These are phyloP conservation scores for Strigomonas galati DNA, from an alignment of 208 protist species.

Conservation along the genomic window DNA sequence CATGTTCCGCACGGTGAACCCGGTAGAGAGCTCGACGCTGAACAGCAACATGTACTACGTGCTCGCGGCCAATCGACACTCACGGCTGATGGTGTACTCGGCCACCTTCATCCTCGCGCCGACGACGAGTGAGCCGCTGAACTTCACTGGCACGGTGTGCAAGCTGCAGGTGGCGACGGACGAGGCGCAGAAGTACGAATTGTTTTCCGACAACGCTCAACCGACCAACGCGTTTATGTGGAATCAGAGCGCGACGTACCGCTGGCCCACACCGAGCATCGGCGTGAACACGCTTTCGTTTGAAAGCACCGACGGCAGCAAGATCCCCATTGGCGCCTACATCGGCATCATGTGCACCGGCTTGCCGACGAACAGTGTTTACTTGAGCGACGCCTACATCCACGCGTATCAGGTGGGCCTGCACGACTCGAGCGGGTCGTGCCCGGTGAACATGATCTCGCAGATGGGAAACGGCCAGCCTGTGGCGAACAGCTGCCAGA, in stretches of 20 bases:
- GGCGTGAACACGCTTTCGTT: constrained; percentile 38
- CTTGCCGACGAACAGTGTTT: constrained; percentile 14
- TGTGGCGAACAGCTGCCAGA: constrained; percentile 28
- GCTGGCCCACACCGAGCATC: constrained; percentile 28
- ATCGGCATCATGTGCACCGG: constrained; percentile 26
- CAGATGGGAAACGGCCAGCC: constrained; percentile 16
- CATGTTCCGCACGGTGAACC: constrained; percentile 10
- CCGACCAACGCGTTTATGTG: constrained; percentile 25
- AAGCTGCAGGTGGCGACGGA: constrained; percentile 21
- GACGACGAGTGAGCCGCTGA: constrained; percentile 13
- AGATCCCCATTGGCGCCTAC: constrained; percentile 24
- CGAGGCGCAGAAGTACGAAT: constrained; percentile 17
- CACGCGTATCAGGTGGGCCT: constrained; percentile 46
- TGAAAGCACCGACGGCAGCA: constrained; percentile 8
- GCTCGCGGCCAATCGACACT: constrained; percentile 29
- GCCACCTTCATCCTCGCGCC: constrained; percentile 23
- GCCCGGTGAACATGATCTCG: constrained; percentile 35
- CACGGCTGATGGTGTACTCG: constrained; percentile 28
- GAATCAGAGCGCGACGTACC: constrained; percentile 13
- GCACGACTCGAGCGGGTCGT: constrained; percentile 23
- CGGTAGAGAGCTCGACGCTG: constrained; percentile 1
- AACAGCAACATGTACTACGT: constrained; percentile 16
- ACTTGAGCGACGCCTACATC: constrained; percentile 16
- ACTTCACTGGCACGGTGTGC: constrained; percentile 24
- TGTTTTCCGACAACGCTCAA: constrained; percentile 11